These are phyloP conservation scores for Blastocystis sp. DNA, from an alignment of 352 stramenopile genomes.

Conservation along the genomic window DNA sequence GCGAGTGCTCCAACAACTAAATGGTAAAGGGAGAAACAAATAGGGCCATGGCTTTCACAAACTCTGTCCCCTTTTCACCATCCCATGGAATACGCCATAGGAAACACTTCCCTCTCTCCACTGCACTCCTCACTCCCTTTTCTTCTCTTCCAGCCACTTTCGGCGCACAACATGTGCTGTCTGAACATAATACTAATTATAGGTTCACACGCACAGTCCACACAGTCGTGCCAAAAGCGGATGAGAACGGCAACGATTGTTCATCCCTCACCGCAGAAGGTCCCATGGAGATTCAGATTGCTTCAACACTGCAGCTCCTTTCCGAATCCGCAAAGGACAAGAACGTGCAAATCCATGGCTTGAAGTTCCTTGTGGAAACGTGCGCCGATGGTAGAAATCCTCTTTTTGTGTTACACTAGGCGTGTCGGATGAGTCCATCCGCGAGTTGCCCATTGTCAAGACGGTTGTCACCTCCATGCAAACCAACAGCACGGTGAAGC, in stretches of 20 bases:
- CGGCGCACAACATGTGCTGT: too few species aligned
- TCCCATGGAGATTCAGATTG: conserved; percentile 52
- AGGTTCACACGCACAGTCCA: too few species aligned
- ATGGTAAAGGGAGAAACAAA: neutral
- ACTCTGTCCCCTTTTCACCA: neutral
- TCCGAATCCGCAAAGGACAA: conserved; percentile 25
- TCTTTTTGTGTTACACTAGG: neutral
- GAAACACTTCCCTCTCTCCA: too few species aligned
- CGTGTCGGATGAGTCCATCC: neutral
- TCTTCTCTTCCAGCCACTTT: too few species aligned
- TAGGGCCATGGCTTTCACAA: neutral
- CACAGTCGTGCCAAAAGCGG: too few species aligned
- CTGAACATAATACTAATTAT: too few species aligned
- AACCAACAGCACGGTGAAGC: conserved; percentile 44
- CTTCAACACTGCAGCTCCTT: conserved; percentile 30
- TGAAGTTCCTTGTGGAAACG: conserved; percentile 16
- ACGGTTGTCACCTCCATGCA: conserved; percentile 37
- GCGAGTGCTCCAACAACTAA: neutral
- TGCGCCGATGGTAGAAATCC: neutral
- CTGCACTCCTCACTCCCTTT: too few species aligned
- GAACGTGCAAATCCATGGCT: conserved; percentile 14
- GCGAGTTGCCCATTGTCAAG: conserved; percentile 10
- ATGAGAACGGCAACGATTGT: too few species aligned
- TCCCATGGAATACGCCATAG: too few species aligned
- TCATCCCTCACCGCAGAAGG: too few species aligned